Evolutionary conservation across 805 yeast genomes (phyloP).

Genomic region (Debaryomyces maramus): DNA sequence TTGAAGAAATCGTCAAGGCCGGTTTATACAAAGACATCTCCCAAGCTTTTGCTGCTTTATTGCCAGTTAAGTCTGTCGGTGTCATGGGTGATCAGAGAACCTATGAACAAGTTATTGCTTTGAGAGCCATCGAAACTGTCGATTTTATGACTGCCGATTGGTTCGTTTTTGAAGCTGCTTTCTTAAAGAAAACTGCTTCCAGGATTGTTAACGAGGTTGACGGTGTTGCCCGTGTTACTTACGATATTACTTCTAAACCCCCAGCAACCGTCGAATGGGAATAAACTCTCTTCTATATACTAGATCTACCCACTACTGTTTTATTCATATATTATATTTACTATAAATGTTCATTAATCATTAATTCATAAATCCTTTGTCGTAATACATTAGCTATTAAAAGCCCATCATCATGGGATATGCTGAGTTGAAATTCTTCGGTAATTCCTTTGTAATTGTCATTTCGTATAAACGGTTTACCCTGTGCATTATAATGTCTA

Average conservation of each 20-base stretch:
- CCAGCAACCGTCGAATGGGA: slow-evolving; percentile 99
- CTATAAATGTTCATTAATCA: not conserved
- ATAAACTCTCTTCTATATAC: slow-evolving; percentile 35
- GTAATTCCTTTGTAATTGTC: slow-evolving; percentile 24
- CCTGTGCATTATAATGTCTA: slow-evolving; percentile 37
- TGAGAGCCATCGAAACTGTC: slow-evolving; percentile 95
- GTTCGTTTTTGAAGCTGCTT: slow-evolving; percentile 89
- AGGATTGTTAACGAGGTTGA: slow-evolving; percentile 98
- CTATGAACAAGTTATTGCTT: slow-evolving; percentile 97
- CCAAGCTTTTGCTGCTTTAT: slow-evolving; percentile 95
- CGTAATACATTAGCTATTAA: slow-evolving; percentile 58
- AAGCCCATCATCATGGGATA: slow-evolving; percentile 67
- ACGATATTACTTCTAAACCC: slow-evolving; percentile 98
- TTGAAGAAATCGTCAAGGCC: slow-evolving; percentile 91
- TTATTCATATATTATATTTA: not conserved
- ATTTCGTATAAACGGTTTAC: slow-evolving; percentile 46
- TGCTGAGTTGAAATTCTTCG: slow-evolving; percentile 53
- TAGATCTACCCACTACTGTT: not conserved
- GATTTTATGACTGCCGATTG: slow-evolving; percentile 99
- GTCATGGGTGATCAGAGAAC: slow-evolving; percentile 99
- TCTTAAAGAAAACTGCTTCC: slow-evolving; percentile 89
- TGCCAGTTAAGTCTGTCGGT: slow-evolving; percentile 98
- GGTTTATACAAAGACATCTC: slow-evolving; percentile 91
- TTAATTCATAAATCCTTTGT: slow-evolving; percentile 17
- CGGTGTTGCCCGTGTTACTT: slow-evolving; percentile 98